Percentiles rank a stretch among this genome's conserved stretches.
Conservation (phyloP, 129 eudicot genomes). For the Dittrichia graveolens region DNA sequence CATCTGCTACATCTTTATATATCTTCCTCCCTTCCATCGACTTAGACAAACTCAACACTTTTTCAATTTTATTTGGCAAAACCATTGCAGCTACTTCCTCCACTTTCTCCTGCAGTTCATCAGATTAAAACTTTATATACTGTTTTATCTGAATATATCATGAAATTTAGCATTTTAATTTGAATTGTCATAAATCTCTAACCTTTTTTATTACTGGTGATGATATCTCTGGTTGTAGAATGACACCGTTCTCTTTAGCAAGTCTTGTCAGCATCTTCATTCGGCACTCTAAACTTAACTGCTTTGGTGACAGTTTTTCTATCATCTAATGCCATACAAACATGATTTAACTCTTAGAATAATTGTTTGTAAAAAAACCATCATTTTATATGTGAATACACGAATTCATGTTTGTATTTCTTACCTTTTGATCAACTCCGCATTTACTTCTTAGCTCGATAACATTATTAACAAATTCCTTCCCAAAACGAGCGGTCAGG, state of each 20-base stretch:
- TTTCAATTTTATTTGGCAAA: conserved; percentile 33
- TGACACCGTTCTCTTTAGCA: conserved; percentile 62
- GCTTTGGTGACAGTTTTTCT: conserved; percentile 72
- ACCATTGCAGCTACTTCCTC: conserved; percentile 19
- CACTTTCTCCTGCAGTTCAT: conserved; percentile 37
- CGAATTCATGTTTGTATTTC: neutral
- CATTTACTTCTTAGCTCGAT: conserved; percentile 56
- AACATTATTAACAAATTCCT: conserved; percentile 57
- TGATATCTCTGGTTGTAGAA: conserved; percentile 48
- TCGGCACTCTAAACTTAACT: conserved; percentile 62
- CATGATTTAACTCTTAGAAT: conserved; percentile 8
- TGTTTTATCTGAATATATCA: neutral
- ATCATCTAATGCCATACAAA: conserved; percentile 50
- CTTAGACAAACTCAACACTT: conserved; percentile 37
- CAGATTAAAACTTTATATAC: neutral
- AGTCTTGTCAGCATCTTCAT: conserved; percentile 58
- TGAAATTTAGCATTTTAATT: neutral
- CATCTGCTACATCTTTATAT: conserved; percentile 69
- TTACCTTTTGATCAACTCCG: conserved; percentile 62
- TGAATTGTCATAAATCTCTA: neutral
- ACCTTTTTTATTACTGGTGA: conserved; percentile 39
- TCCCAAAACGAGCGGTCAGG: conserved; percentile 62
- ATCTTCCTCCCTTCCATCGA: conserved; percentile 31
- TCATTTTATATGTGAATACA: neutral
- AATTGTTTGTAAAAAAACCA: neutral